Percentiles rank a stretch among this genome's conserved stretches.
Evolutionary conservation across 768 basidiomycete species (phyloP).

Genomic region (Lanmaoa pseudosensibilis): DNA sequence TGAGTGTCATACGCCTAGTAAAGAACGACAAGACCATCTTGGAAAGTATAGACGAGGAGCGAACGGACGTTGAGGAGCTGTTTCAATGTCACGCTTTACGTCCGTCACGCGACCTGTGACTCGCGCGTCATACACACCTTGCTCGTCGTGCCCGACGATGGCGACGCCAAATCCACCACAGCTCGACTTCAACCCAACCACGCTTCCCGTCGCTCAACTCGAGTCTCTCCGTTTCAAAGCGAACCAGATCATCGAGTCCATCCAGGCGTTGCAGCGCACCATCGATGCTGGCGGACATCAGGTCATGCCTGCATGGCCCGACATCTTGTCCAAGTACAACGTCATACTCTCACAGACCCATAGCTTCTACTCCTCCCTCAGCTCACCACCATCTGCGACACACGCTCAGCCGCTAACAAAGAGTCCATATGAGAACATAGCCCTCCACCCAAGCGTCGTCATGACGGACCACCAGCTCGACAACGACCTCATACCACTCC

Average conservation of each 20-base stretch:
- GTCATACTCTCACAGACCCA: constrained; percentile 81
- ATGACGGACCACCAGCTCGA: constrained; percentile 71
- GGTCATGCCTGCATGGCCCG: constrained; percentile 82
- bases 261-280: constrained; percentile 60
- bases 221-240: constrained; percentile 78
- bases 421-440: constrained; percentile 60
- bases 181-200: constrained; percentile 29
- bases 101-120: constrained; percentile 21
- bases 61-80: neutral
- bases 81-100: constrained; percentile 15
- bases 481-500: constrained; percentile 66
- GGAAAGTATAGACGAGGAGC: neutral
- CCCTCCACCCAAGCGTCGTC: constrained; percentile 58
- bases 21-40: constrained; percentile 19
- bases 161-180: neutral
- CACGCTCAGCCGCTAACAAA: constrained; percentile 13
- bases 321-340: constrained; percentile 84
- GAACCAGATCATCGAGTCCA: constrained; percentile 77
- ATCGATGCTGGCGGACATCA: constrained; percentile 57
- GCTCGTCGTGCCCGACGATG: constrained; percentile 1
- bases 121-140: neutral
- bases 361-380: constrained; percentile 66
- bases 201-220: constrained; percentile 63
- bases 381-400: constrained; percentile 35
- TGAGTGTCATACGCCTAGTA: constrained; percentile 2